Percentiles rank a stretch among this genome's conserved stretches.
phyloP scores from a whole-genome alignment of 176 grass and related monocot genomes.

The Puya raimondii region DNA sequence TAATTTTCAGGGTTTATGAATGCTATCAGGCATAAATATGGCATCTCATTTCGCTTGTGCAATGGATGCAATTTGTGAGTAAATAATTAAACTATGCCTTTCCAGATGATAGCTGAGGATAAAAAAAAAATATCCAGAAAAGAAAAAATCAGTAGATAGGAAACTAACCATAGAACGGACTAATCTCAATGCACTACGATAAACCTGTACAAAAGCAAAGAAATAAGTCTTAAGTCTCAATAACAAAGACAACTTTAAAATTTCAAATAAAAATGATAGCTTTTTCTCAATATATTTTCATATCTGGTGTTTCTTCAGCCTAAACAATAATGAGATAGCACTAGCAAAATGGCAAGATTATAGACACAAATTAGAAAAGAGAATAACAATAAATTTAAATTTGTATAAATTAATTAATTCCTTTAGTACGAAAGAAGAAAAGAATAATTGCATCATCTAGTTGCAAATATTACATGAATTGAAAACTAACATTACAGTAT shows the following conservation, averaged over 20 bases:
- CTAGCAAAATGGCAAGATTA: no score
- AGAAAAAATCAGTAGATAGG: constrained; percentile 11
- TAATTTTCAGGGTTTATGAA: background rate
- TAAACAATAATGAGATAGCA: no score
- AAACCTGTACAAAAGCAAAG: constrained; percentile 59
- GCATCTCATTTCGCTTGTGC: background rate
- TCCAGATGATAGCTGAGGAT: background rate
- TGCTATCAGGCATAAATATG: background rate
- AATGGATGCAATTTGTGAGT: background rate
- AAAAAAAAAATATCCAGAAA: background rate
- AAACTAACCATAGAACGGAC: constrained; percentile 76
- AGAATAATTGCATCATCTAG: background rate
- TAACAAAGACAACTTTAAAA: no score
- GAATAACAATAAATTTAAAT: no score
- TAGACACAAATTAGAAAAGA: no score
- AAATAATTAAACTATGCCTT: background rate
- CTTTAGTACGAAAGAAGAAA: no score
- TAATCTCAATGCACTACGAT: constrained; percentile 82
- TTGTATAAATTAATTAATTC: no score
- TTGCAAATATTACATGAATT: background rate
- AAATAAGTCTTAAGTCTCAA: constrained; percentile 3
- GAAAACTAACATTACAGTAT: constrained; percentile 1
- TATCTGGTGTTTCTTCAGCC: no score
- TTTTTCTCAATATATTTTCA: no score
- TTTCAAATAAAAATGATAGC: no score